phyloP scores from a whole-genome alignment of 441 rosid species.

The Daphne laureola region DNA sequence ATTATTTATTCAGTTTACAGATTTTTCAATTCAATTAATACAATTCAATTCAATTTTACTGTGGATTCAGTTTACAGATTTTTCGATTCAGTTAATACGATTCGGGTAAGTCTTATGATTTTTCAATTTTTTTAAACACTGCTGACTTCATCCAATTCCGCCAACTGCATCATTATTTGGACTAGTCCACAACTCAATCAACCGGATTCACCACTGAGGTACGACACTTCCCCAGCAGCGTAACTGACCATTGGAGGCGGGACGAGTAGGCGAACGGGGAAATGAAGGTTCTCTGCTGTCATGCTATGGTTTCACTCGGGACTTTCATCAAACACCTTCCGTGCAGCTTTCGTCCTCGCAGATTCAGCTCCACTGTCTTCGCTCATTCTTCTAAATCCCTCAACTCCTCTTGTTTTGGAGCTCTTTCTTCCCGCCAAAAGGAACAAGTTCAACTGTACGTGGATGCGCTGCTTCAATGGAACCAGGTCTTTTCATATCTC shows the following conservation, averaged over 20 bases:
- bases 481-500: slow-evolving; percentile 43
- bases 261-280: slow-evolving; percentile 7
- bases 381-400: slow-evolving; percentile 9
- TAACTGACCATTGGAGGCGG: not conserved
- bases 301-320: slow-evolving; percentile 29
- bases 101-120: no score
- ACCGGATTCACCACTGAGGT: no score
- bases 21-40: no score
- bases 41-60: no score
- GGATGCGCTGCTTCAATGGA: slow-evolving; percentile 70
- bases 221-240: no score
- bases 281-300: slow-evolving; percentile 25
- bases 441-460: slow-evolving; percentile 59
- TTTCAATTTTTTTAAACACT: no score
- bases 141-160: no score
- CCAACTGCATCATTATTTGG: no score
- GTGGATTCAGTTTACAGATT: no score
- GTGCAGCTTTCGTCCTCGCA: slow-evolving; percentile 13
- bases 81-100: no score
- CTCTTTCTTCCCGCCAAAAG: slow-evolving; percentile 44
- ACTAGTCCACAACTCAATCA: no score
- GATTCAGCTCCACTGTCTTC: slow-evolving; percentile 11
- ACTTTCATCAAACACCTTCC: slow-evolving; percentile 69
- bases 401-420: slow-evolving; percentile 31
- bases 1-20: no score